Base-by-base conservation (phyloP, 305 asterid species). In the Fraxinus platypoda region DNA sequence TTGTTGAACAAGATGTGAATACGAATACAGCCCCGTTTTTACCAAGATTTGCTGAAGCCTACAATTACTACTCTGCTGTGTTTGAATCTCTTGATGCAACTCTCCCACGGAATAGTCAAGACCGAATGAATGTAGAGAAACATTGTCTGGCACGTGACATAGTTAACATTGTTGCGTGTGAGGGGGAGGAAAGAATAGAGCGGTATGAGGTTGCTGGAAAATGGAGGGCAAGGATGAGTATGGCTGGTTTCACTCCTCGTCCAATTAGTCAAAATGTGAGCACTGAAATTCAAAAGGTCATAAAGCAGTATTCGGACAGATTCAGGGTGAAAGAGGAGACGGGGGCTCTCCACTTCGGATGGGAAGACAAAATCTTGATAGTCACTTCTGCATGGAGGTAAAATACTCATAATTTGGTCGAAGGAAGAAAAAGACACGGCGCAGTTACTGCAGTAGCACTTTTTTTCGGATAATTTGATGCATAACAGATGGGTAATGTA, bases 111-210 rank as follows among this genome's bases (percentile, higher is more conserved):
- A 86, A 89, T 46, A 90, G 92, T 83, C 98, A 92, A 86, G 99
- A 95, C 80, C 80, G 99, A 78, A 87, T 95, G 84, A 95, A 94
- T 15, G 97, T 94, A 49, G 97, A 94, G 91, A 90, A 90, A 83
- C 99, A 95, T 72, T 95, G 99, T 68, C 86, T 95, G 81, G 99
- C 99, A 3, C 92, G 98, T n/a, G 98, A 95, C 85, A 94, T 95
- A 28, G 90, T 95, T 26, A 95, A 95, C 41, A 88, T 92, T 17
- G 91, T 95, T 31, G 98, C 99, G 0, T 95, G 99, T 52, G 99
- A 94, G 83, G 98, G 98, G 74, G 95, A 89, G 83, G 98, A 95
- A 49, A 90, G 98, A 62, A 94, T 94, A 8, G 99, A 95, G 83
- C 90, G 98, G 11, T 95, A 95, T 43, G 98, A 95, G 66, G 98